Conservation (phyloP, 129 eudicot species). For the Ambrosia artemisiifolia region DNA sequence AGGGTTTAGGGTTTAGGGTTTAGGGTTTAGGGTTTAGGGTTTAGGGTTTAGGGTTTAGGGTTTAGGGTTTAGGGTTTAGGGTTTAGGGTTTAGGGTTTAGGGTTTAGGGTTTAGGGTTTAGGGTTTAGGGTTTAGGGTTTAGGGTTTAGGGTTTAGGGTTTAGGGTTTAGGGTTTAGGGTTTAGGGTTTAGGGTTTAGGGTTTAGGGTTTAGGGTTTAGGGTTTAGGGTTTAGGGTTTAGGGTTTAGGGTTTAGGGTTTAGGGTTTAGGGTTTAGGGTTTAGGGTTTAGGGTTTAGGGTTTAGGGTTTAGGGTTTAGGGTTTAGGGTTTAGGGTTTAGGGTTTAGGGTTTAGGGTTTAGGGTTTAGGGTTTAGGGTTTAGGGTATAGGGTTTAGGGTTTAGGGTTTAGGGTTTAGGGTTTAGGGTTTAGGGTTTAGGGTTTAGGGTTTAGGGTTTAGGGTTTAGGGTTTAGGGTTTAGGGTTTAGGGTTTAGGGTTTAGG, state of each 20-base stretch:
- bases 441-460: too few relatives aligned
- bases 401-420: too few relatives aligned
- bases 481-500: too few relatives aligned
- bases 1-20: conserved; percentile 12
- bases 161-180: not conserved
- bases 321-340: too few relatives aligned
- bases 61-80: conserved; percentile 1
- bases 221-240: not conserved
- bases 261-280: conserved; percentile 1
- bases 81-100: not conserved
- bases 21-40: conserved; percentile 13
- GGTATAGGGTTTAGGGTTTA: too few relatives aligned
- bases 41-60: conserved; percentile 4
- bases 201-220: not conserved
- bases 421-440: too few relatives aligned
- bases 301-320: too few relatives aligned
- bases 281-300: not conserved
- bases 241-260: not conserved
- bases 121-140: not conserved
- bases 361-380: too few relatives aligned
- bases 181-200: not conserved
- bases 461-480: too few relatives aligned
- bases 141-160: not conserved
- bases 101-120: not conserved
- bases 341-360: too few relatives aligned